These are phyloP conservation scores for Coprinopsis cinerea DNA, from an alignment of 768 basidiomycete species.

Conservation along the genomic window DNA sequence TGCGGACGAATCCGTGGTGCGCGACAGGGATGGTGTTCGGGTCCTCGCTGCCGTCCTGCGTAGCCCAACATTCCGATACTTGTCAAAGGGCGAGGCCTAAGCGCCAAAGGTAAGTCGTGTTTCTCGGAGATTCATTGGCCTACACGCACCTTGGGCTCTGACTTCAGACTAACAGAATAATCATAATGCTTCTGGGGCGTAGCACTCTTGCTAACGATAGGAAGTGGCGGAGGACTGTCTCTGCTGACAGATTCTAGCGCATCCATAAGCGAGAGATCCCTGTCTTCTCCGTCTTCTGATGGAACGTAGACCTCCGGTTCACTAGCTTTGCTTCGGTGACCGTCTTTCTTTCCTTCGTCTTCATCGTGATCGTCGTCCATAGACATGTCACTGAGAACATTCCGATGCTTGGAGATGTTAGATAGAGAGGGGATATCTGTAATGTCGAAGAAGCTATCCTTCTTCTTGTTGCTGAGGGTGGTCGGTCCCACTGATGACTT, in stretches of 20 bases:
- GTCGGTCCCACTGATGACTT: conserved; percentile 37
- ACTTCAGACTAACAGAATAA: conserved; percentile 53
- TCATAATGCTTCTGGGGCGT: conserved; percentile 51
- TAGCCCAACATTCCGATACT: conserved; percentile 56
- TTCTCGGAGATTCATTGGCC: background rate
- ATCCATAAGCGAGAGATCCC: conserved; percentile 48
- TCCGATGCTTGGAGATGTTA: conserved; percentile 19
- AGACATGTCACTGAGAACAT: conserved; percentile 22
- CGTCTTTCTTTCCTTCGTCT: conserved; percentile 30
- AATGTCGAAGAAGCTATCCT: conserved; percentile 50
- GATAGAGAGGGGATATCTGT: conserved; percentile 54
- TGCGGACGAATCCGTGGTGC: conserved; percentile 44
- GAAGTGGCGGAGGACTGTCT: conserved; percentile 45
- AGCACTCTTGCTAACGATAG: conserved; percentile 25
- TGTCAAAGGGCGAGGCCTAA: conserved; percentile 59
- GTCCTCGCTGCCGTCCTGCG: conserved; percentile 41
- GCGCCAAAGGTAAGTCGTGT: background rate
- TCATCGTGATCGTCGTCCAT: conserved; percentile 32
- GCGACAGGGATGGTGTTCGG: conserved; percentile 64
- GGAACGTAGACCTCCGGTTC: conserved; percentile 50
- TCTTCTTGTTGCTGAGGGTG: conserved; percentile 24
- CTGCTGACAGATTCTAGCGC: conserved; percentile 53
- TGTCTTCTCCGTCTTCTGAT: conserved; percentile 34
- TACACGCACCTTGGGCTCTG: conserved; percentile 49
- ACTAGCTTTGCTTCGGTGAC: conserved; percentile 43